A percentile compares a stretch with the other conserved stretches of the same genome.
Conservation (phyloP, 2,329 filamentous ascomycete species). For the Fusarium fujikuroi region DNA sequence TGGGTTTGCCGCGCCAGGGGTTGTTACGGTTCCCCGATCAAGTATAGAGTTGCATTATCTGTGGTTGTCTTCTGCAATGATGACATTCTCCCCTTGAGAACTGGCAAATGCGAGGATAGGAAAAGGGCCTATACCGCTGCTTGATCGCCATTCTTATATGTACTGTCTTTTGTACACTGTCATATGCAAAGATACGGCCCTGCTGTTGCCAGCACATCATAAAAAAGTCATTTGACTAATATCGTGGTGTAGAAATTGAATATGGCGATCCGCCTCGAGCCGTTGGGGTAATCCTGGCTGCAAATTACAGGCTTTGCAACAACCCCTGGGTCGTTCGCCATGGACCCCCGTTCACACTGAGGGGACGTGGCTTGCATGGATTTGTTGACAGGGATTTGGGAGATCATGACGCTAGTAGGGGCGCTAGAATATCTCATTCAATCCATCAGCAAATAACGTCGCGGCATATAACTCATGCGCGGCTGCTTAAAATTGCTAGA, state of each 20-base stretch:
- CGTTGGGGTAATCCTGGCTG: slow-evolving; percentile 25
- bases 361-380: slow-evolving; percentile 33
- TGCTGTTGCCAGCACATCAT: slow-evolving; percentile 3
- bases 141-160: background rate
- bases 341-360: background rate
- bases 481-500: slow-evolving; percentile 6
- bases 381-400: slow-evolving; percentile 29
- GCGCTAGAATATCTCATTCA: background rate
- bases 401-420: slow-evolving; percentile 42
- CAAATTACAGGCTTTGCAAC: slow-evolving; percentile 21
- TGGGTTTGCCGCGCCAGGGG: slow-evolving; percentile 20
- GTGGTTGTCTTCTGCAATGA: background rate
- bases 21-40: slow-evolving; percentile 8
- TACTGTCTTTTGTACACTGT: background rate
- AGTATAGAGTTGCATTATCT: background rate
- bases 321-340: slow-evolving; percentile 5
- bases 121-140: background rate
- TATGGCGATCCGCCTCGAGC: slow-evolving; percentile 20
- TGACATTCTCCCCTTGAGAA: slow-evolving; percentile 8
- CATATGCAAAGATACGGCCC: slow-evolving; percentile 6
- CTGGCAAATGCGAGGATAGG: background rate
- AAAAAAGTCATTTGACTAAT: background rate
- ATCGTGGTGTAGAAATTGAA: background rate
- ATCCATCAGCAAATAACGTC: slow-evolving; percentile 7
- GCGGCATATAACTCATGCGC: slow-evolving; percentile 17